Percentiles rank a stretch among this genome's conserved stretches.
These are phyloP conservation scores for Fusarium liriodendri DNA, from an alignment of 2,329 filamentous ascomycete species.

Conservation along the genomic window DNA sequence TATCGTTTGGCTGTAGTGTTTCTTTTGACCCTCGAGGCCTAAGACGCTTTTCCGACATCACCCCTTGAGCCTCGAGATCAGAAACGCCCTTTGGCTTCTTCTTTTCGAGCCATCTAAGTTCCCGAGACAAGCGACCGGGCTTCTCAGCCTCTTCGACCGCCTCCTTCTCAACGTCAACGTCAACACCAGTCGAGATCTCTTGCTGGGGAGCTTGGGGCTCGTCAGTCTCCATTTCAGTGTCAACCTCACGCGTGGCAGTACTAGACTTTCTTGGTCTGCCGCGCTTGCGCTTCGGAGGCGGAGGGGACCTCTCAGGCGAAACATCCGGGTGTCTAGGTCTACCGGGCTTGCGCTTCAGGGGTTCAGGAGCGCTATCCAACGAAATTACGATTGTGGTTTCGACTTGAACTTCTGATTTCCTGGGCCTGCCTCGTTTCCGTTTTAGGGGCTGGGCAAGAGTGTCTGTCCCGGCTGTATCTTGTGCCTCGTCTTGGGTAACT, in stretches of 20 bases:
- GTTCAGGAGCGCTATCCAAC: neutral
- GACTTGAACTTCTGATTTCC: slow-evolving; percentile 8
- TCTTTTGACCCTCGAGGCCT: slow-evolving; percentile 3
- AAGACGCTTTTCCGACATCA: neutral
- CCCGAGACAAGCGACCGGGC: neutral
- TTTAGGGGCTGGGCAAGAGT: slow-evolving; percentile 11
- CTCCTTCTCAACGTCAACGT: neutral
- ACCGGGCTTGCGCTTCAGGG: slow-evolving; percentile 32
- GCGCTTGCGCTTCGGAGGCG: slow-evolving; percentile 3
- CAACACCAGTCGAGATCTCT: neutral
- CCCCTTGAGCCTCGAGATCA: neutral
- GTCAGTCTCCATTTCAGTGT: neutral
- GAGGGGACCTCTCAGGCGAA: neutral
- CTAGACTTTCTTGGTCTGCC: slow-evolving; percentile 19
- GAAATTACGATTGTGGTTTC: neutral
- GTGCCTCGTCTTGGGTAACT: neutral
- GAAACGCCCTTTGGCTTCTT: slow-evolving; percentile 9
- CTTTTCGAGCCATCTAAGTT: slow-evolving; percentile 33
- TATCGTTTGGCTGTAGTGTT: neutral
- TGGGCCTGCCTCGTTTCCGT: slow-evolving; percentile 39
- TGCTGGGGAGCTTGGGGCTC: neutral
- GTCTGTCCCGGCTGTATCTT: neutral
- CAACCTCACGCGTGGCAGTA: neutral
- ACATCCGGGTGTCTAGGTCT: slow-evolving; percentile 29
- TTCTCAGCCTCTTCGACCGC: neutral